Conservation (phyloP, 1,284 basidiomycete genomes). For the Puccinia coronata region DNA sequence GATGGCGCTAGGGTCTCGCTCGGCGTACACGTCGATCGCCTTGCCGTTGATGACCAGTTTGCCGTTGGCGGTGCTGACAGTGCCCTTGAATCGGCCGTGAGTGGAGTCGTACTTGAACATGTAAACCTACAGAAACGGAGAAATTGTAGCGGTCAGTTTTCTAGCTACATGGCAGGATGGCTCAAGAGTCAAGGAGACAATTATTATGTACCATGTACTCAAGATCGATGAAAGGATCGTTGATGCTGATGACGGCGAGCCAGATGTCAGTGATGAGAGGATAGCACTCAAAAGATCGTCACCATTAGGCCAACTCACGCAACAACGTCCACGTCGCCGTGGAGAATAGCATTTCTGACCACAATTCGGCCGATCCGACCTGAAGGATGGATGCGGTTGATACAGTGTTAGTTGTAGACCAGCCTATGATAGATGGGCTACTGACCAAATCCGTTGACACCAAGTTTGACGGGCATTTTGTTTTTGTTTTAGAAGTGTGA, state of each 20-base stretch:
- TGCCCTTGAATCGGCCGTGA: constrained; percentile 91
- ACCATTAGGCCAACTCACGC: constrained; percentile 72
- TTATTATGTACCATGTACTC: constrained; percentile 85
- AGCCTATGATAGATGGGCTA: constrained; percentile 12
- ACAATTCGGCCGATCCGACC: constrained; percentile 99
- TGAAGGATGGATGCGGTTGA: constrained; percentile 57
- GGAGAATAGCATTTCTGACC: constrained; percentile 84
- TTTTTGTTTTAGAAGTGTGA: neutral
- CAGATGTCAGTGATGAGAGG: constrained; percentile 23
- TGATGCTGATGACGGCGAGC: constrained; percentile 57
- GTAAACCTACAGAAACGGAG: constrained; percentile 70
- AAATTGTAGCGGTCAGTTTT: neutral
- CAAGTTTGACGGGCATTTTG: constrained; percentile 71
- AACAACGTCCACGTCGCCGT: constrained; percentile 75
- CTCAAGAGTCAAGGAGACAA: no score
- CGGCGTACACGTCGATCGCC: constrained; percentile 74
- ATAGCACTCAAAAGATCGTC: constrained; percentile 9
- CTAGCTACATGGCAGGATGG: neutral
- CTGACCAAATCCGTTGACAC: constrained; percentile 92
- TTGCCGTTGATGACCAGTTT: constrained; percentile 87
- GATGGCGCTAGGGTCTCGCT: constrained; percentile 86
- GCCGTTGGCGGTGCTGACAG: constrained; percentile 78
- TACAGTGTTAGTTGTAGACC: constrained; percentile 1
- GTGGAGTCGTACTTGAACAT: constrained; percentile 99
- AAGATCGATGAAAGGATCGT: constrained; percentile 86